Evolutionary conservation across 176 grass and related monocot species (phyloP), one percentile per base, ranked within the genome.

Genomic region (Musa acuminata): DNA sequence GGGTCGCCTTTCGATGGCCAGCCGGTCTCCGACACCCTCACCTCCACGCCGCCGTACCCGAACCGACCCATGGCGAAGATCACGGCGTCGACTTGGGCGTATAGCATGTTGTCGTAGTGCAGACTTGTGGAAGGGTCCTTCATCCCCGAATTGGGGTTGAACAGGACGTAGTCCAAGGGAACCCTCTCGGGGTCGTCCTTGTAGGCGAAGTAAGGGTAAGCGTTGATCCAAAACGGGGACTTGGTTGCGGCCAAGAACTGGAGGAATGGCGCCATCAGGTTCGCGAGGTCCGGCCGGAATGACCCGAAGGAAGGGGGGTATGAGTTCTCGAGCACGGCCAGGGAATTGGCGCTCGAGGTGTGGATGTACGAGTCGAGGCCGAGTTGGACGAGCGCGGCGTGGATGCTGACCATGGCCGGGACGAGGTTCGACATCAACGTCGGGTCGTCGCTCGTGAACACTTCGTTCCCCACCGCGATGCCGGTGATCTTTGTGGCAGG

Each of bases 61-160:
- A 93, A 72, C 74, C 83, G 80, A 49, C 80, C 81, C 62, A 87
- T 87, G 75, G 93, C 93, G 77, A 83, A 92, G 12, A 19, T 75
- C 72, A 90, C 83, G 9, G 93, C 93, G 83, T 97, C 93, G 23
- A 97, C 93, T 81, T 97, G 93, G 77, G 93, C 93, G 79, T 87
- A 91, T 35, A 97, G 72, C 90, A 97, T 97, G 85, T 91, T 93
- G 67, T 91, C 89, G 86, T 97, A 93, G 70, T 88, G 87, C 14
- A 93, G 86, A 21, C 75, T 76, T 0, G 93, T 97, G 85, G 88
- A 85, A 0, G 93, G 93, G 75, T 97, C 93, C 26, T 87, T 82
- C 2, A 79, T 87, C 65, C 93, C 90, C 49, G 58, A 27, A 77
- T 78, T 78, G 2, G 84, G 83, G 74, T 90, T 90, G 23, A 83